These are phyloP conservation scores for Malassezia sp. DNA, from an alignment of 1,284 basidiomycete genomes.

Conservation along the genomic window DNA sequence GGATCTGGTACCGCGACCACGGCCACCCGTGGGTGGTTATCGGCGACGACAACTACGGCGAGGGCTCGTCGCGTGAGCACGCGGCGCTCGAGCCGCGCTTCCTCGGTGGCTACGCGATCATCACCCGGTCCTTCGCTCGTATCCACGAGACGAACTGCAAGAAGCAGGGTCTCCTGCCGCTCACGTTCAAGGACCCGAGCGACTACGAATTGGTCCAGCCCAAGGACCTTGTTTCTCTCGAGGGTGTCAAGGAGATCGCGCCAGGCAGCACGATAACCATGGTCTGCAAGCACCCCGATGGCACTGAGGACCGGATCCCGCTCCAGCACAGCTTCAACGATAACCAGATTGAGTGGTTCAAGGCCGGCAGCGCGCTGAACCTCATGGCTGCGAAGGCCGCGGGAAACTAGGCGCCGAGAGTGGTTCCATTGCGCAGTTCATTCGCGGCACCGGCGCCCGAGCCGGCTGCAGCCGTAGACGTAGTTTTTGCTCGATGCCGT, in stretches of 20 bases:
- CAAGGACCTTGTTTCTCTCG: conserved; percentile 38
- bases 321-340: conserved; percentile 45
- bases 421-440: too few relatives aligned
- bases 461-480: too few relatives aligned
- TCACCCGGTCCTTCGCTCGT: conserved; percentile 89
- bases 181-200: conserved; percentile 38
- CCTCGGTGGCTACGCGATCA: conserved; percentile 89
- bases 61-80: conserved; percentile 95
- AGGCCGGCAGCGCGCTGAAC: conserved; percentile 43
- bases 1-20: conserved; percentile 72
- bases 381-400: conserved; percentile 35
- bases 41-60: conserved; percentile 73
- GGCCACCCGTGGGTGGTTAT: conserved; percentile 92
- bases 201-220: conserved; percentile 44
- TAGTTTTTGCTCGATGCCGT: too few relatives aligned
- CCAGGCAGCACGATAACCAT: conserved; percentile 37
- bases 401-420: too few relatives aligned
- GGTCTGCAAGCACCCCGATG: conserved; percentile 42
- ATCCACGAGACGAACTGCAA: conserved; percentile 98
- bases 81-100: conserved; percentile 94
- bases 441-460: too few relatives aligned
- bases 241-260: conserved; percentile 38
- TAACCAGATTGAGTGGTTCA: conserved; percentile 46
- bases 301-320: conserved; percentile 36
- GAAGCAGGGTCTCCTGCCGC: conserved; percentile 46